Evolutionary conservation across 2,329 filamentous ascomycete species (phyloP), one percentile per base, ranked within the genome.

Genomic region (Talaromyces sp.): DNA sequence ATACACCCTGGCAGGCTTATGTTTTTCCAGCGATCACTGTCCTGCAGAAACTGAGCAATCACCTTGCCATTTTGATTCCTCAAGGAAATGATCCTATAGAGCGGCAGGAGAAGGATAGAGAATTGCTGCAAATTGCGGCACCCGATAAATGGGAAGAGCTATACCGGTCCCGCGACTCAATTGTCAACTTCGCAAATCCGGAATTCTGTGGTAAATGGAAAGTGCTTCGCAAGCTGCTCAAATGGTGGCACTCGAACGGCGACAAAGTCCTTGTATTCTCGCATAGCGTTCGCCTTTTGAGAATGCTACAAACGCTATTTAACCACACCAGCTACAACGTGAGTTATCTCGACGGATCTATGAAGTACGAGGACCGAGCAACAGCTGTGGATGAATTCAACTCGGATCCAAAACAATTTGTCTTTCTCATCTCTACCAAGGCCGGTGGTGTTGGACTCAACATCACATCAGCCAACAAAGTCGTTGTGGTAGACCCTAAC

Each of bases 191-290:
- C 46, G 87, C 91, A 1, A 91, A 96, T 62, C 88, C 90, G 0
- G 89, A 95, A 52, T 97, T 92, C 60, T 99, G 94, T 66, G 94
- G 94, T 3, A 99, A 99, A 73, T 99, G 94, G 94, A 91, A 90
- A 67, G 85, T 99, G 1, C 72, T 99, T 27, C 90, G 87, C 70
- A 92, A 90, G 63, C 78, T 99, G 3, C 81, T 99, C 6, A 87
- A 86, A 50, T 93, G 94, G 71, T 99, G 94, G 94, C 85, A 96
- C 67, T 80, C 83, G 13, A 91, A 89, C 65, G 90, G 91, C 13
- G 91, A 97, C 74, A 99, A 97, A 72, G 94, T 97, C 0, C 82
- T 99, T 0, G 88, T 99, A 2, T 99, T 99, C 70, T 96, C 90
- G 0, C 92, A 97, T 66, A 95, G 89, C 54, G 91, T 97, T 4